Base-by-base conservation (phyloP, 768 basidiomycete genomes). In the Xerocomellus chrysenteron region DNA sequence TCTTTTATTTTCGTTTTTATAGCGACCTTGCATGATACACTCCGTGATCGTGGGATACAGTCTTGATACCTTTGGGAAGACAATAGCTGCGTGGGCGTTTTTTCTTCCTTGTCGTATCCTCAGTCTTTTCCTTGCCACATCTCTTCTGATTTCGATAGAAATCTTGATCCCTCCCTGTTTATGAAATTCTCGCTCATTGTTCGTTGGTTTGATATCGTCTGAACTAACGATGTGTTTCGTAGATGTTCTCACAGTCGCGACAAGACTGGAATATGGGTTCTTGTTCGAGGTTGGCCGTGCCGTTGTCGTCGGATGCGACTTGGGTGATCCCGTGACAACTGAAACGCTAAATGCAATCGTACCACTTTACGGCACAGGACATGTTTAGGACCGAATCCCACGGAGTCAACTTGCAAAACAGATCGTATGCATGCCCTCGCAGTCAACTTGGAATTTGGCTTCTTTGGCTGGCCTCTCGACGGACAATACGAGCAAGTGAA, bases 61-160 rank as follows among this genome's bases (percentile, higher is more conserved):
- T 90, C 33, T 74, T 95, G 56, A 94, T 92, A n/a, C 91, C 93
- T 0, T 95, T 94, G 58, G 93, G 94, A 45, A 77, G 94, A 47
- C 85, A 90, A 63, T 93, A 97, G 61, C 74, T 94, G 5, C 95
- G 87, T 89, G 55, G 54, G 86, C 74, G 9, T 5, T 46, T 19
- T 30, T 10, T 32, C 30, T 32, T 32, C 2, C 2, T 8, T 10
- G 30, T 9, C 10, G 9, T 32, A 11, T 32, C 10, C 9, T 32
- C 30, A 2, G 30, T 11, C 30, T 32, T 32, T 32, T 32, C 30
- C 30, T 32, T 32, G 30, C 30, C 10, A 10, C 9, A 32, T 32
- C 30, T 32, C 30, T 32, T 32, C 10, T 11, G 30, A 10, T 32
- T 32, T 32, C 30, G 9, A 9, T 32, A 32, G 2, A 1, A 32